Conservation (phyloP, 805 yeast genomes). For the Metschnikowia henanensis region DNA sequence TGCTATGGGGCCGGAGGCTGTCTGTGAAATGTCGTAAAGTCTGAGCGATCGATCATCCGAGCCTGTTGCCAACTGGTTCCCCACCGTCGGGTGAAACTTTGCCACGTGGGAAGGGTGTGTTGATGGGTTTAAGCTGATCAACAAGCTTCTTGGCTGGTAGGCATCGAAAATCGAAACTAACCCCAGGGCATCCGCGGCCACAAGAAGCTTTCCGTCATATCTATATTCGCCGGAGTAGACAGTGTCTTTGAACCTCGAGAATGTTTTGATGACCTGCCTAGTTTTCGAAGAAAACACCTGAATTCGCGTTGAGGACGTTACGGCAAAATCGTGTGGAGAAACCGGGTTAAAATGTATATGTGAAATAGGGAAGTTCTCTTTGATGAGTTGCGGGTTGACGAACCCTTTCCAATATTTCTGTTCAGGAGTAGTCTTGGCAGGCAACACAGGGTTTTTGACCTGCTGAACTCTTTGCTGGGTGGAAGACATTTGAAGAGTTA, state of each 20-base stretch:
- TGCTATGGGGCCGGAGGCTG: conserved; percentile 63
- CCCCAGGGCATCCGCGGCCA: conserved; percentile 96
- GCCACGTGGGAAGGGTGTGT: conserved; percentile 91
- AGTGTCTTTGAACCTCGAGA: conserved; percentile 84
- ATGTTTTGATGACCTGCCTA: conserved; percentile 84
- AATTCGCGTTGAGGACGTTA: conserved; percentile 86
- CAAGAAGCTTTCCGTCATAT: conserved; percentile 85
- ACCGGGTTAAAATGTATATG: conserved; percentile 87
- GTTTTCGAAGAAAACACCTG: conserved; percentile 95
- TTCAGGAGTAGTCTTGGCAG: conserved; percentile 86
- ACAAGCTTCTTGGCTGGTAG: conserved; percentile 69
- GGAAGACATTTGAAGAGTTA: conserved; percentile 60
- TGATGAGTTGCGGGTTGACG: conserved; percentile 79
- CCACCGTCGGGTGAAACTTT: conserved; percentile 78
- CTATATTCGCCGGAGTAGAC: conserved; percentile 92
- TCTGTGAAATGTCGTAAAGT: conserved; percentile 83
- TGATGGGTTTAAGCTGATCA: conserved; percentile 81
- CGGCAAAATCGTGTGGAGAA: conserved; percentile 88
- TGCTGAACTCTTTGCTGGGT: conserved; percentile 62
- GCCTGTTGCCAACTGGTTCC: conserved; percentile 78
- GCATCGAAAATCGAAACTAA: conserved; percentile 89
- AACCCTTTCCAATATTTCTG: conserved; percentile 93
- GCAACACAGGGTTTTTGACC: conserved; percentile 71
- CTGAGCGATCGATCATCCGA: conserved; percentile 89
- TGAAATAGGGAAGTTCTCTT: conserved; percentile 89